phyloP scores from a whole-genome alignment of 2,329 filamentous ascomycete genomes.

The Ceratocystis albifundus region DNA sequence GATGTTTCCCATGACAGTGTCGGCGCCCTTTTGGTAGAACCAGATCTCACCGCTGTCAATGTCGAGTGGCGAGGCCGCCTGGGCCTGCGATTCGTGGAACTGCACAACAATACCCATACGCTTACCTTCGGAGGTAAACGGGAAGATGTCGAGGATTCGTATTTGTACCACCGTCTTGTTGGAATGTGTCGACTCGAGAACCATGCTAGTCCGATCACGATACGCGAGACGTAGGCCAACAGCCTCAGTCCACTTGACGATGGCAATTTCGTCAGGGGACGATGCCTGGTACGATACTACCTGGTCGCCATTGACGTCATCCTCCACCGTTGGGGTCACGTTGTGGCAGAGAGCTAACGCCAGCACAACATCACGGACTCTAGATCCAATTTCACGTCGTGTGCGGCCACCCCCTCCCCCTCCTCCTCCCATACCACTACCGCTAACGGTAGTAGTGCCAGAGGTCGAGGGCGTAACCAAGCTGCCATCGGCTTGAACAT shows the following conservation, averaged over 20 bases:
- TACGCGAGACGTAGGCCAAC: conserved; percentile 76
- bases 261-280: conserved; percentile 95
- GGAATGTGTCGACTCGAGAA: conserved; percentile 64
- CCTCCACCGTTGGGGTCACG: conserved; percentile 72
- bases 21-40: conserved; percentile 98
- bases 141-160: conserved; percentile 85
- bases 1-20: conserved; percentile 95
- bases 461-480: conserved; percentile 68
- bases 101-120: conserved; percentile 95
- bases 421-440: conserved; percentile 29
- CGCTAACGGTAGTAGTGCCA: conserved; percentile 35
- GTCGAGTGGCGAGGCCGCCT: conserved; percentile 31
- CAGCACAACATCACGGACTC: conserved; percentile 84
- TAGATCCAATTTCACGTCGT: conserved; percentile 80
- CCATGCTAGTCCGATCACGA: conserved; percentile 78
- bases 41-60: conserved; percentile 67
- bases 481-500: conserved; percentile 26
- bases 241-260: conserved; percentile 87
- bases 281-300: conserved; percentile 89
- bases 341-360: conserved; percentile 93
- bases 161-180: conserved; percentile 69
- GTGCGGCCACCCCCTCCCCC: conserved; percentile 65
- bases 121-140: conserved; percentile 95
- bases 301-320: conserved; percentile 66
- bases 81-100: conserved; percentile 53